phyloP scores from a whole-genome alignment of 805 yeast species.

The Zygosaccharomyces siamensis region DNA sequence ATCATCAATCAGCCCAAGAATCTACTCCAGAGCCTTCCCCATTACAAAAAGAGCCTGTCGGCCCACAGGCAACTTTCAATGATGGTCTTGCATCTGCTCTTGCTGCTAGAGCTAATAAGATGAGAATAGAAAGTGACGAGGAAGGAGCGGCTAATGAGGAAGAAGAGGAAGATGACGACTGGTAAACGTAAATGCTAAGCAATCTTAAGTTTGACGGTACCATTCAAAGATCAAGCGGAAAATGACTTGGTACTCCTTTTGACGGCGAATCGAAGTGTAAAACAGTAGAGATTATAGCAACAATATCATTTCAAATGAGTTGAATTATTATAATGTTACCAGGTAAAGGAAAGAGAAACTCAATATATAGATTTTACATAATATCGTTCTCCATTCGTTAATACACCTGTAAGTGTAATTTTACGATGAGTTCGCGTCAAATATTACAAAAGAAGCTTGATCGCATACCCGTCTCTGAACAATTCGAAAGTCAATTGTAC shows the following conservation, averaged over 20 bases:
- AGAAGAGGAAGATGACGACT: slow-evolving; percentile 40
- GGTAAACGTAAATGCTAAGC: slow-evolving; percentile 14
- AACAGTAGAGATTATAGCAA: neutral
- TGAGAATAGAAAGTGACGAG: slow-evolving; percentile 56
- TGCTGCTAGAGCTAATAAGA: slow-evolving; percentile 67
- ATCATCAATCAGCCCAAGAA: slow-evolving; percentile 20
- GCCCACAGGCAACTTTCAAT: slow-evolving; percentile 44
- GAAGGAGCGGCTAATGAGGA: slow-evolving; percentile 67
- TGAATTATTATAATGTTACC: neutral
- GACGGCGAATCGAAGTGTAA: neutral
- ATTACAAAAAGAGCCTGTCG: neutral
- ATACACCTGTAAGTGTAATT: neutral
- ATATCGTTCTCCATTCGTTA: neutral
- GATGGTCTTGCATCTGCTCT: slow-evolving; percentile 89
- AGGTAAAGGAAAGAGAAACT: neutral
- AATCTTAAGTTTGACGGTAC: neutral
- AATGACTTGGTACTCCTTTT: neutral
- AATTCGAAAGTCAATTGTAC: neutral
- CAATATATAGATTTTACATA: neutral
- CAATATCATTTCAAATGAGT: neutral
- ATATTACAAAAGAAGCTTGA: neutral
- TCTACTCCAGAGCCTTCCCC: slow-evolving; percentile 3
- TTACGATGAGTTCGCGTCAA: neutral
- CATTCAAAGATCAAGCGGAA: neutral
- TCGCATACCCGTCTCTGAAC: neutral